Percentiles rank a stretch among this genome's conserved stretches.
Conservation (phyloP, 1,284 basidiomycete species). For the Pyrrhoderma noxium region DNA sequence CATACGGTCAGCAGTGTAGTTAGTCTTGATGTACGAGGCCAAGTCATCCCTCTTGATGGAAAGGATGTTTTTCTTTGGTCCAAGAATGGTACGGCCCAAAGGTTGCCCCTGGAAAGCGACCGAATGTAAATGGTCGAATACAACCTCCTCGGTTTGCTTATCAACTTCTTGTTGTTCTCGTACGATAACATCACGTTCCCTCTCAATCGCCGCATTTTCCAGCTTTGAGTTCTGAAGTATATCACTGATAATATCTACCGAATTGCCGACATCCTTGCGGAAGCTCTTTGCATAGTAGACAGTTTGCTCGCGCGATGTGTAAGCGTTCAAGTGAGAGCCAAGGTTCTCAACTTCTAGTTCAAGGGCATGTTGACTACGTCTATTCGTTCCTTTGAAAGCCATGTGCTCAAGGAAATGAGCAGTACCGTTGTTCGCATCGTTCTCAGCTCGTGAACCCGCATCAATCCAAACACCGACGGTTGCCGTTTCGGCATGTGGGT, state of each 20-base stretch:
- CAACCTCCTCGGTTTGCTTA: slow-evolving; percentile 97
- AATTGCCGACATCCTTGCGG: slow-evolving; percentile 86
- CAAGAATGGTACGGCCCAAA: slow-evolving; percentile 95
- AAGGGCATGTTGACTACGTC: slow-evolving; percentile 84
- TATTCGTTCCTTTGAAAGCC: slow-evolving; percentile 93
- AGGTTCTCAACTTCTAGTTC: slow-evolving; percentile 99
- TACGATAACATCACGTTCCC: slow-evolving; percentile 95
- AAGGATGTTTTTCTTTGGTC: slow-evolving; percentile 93
- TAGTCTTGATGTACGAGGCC: slow-evolving; percentile 88
- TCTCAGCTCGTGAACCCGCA: slow-evolving; percentile 95
- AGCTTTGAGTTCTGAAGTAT: slow-evolving; percentile 98
- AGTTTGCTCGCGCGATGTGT: slow-evolving; percentile 98
- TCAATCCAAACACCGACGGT: slow-evolving; percentile 99
- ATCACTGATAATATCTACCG: slow-evolving; percentile 97
- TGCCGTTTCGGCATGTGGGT: slow-evolving; percentile 92
- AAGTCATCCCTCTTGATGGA: slow-evolving; percentile 94
- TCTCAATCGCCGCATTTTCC: slow-evolving; percentile 83
- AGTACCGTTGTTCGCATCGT: slow-evolving; percentile 88
- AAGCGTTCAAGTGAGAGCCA: slow-evolving; percentile 96
- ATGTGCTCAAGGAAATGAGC: slow-evolving; percentile 99
- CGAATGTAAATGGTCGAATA: slow-evolving; percentile 96
- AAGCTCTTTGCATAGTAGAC: slow-evolving; percentile 99
- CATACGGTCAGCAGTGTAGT: slow-evolving; percentile 99
- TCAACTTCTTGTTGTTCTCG: slow-evolving; percentile 99
- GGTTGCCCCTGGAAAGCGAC: slow-evolving; percentile 96